phyloP scores from a whole-genome alignment of 306 rosid genomes.

The Begonia loranthoides region DNA sequence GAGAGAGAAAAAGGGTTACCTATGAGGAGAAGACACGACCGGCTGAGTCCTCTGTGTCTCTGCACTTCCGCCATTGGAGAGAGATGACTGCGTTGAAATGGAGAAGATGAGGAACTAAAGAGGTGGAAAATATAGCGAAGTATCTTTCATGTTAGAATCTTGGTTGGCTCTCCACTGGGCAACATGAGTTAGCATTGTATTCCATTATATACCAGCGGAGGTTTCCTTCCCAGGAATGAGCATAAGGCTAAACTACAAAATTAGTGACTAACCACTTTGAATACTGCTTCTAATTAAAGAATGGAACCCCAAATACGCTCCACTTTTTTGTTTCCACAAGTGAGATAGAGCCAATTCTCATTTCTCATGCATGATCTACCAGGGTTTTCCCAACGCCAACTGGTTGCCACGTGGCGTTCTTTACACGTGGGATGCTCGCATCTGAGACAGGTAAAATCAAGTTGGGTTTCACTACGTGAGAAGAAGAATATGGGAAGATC shows the following conservation, averaged over 20 bases:
- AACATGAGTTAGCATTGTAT: too few relatives aligned
- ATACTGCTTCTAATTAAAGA: neutral
- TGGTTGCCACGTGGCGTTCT: neutral
- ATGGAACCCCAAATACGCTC: neutral
- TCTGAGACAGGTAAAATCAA: neutral
- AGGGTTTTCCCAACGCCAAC: neutral
- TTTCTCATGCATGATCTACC: too few relatives aligned
- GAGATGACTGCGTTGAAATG: neutral
- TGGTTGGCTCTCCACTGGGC: neutral
- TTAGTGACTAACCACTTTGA: neutral
- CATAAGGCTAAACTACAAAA: neutral
- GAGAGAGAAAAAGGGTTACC: conserved; percentile 25
- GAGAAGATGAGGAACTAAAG: neutral
- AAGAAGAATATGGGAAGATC: neutral
- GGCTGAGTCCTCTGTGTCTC: conserved; percentile 27
- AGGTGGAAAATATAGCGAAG: neutral
- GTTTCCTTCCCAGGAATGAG: neutral
- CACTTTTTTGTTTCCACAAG: too few relatives aligned
- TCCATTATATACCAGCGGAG: too few relatives aligned
- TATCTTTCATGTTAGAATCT: neutral
- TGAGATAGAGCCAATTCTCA: too few relatives aligned
- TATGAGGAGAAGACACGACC: conserved; percentile 76
- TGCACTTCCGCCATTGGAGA: conserved; percentile 33
- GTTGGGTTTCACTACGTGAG: neutral
- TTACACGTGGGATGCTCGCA: neutral